Evolutionary conservation across 2,329 filamentous ascomycete genomes (phyloP).

Genomic region (Rutstroemia sp.): DNA sequence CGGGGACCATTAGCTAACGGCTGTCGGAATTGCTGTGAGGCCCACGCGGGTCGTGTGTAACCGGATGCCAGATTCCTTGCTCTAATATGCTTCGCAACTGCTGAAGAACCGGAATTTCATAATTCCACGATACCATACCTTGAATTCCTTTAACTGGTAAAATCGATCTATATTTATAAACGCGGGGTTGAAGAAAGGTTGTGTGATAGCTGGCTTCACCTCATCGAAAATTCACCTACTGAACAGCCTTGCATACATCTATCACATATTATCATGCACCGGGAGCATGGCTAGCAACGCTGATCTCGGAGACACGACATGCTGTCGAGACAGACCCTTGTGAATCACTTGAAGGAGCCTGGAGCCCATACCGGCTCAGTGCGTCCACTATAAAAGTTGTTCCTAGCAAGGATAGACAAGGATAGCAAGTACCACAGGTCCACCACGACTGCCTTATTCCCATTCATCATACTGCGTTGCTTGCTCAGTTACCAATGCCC

Average conservation of each 20-base stretch:
- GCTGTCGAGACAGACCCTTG: slow-evolving; percentile 1
- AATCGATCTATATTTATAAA: not conserved
- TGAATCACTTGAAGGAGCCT: not conserved
- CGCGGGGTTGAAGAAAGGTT: not conserved
- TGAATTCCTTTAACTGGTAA: not conserved
- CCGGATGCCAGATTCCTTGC: not conserved
- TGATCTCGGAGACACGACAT: slow-evolving; percentile 10
- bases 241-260: slow-evolving; percentile 10
- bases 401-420: slow-evolving; percentile 9
- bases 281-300: slow-evolving; percentile 5
- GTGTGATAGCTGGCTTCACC: not conserved
- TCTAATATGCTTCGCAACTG: not conserved
- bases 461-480: no score
- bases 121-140: not conserved
- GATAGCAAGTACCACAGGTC: slow-evolving; percentile 7
- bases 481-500: slow-evolving; percentile 4
- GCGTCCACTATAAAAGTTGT: not conserved
- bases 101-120: slow-evolving; percentile 1
- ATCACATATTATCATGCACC: slow-evolving; percentile 4
- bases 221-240: not conserved
- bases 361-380: not conserved
- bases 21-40: not conserved
- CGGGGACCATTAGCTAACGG: not conserved
- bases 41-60: not conserved
- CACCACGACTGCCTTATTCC: not conserved